Percentiles rank a stretch among this genome's conserved stretches.
These are phyloP conservation scores for Talaromyces sp. DNA, from an alignment of 2,329 filamentous ascomycete genomes.

Conservation along the genomic window DNA sequence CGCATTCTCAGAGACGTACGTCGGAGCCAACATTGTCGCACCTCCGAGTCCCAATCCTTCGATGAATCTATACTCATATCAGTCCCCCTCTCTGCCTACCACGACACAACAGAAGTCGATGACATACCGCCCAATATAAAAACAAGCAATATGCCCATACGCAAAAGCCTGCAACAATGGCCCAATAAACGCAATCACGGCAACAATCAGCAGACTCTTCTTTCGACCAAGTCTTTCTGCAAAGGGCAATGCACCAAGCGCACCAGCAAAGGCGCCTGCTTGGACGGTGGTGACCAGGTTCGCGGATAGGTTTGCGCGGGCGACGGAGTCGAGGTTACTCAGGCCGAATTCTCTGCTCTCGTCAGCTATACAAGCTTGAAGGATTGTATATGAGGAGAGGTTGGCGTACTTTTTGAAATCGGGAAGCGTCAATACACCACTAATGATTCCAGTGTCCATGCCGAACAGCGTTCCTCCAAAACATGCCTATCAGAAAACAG, in stretches of 20 bases:
- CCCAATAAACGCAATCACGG: constrained; percentile 58
- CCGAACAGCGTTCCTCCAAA: constrained; percentile 69
- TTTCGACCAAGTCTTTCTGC: constrained; percentile 55
- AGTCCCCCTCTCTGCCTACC: no score
- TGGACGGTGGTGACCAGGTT: constrained; percentile 64
- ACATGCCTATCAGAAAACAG: constrained; percentile 46
- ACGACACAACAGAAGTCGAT: not conserved
- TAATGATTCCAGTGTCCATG: constrained; percentile 65
- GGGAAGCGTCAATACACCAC: constrained; percentile 62
- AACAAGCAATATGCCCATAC: not conserved
- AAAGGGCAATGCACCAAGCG: constrained; percentile 39
- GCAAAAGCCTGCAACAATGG: constrained; percentile 55
- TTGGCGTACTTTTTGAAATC: constrained; percentile 52
- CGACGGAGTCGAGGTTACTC: constrained; percentile 56
- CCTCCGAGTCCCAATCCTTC: constrained; percentile 32
- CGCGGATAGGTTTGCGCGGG: constrained; percentile 15
- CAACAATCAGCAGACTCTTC: constrained; percentile 55
- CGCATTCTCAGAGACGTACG: constrained; percentile 57
- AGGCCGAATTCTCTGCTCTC: constrained; percentile 53
- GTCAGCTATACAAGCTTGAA: not conserved
- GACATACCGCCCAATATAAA: not conserved
- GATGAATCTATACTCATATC: not conserved
- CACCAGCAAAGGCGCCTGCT: constrained; percentile 58
- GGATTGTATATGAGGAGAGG: not conserved
- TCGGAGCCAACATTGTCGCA: constrained; percentile 54